Percentiles rank a stretch among this genome's conserved stretches.
These are phyloP conservation scores for Leucoagaricus sp. DNA, from an alignment of 1,284 basidiomycete genomes.

Conservation along the genomic window DNA sequence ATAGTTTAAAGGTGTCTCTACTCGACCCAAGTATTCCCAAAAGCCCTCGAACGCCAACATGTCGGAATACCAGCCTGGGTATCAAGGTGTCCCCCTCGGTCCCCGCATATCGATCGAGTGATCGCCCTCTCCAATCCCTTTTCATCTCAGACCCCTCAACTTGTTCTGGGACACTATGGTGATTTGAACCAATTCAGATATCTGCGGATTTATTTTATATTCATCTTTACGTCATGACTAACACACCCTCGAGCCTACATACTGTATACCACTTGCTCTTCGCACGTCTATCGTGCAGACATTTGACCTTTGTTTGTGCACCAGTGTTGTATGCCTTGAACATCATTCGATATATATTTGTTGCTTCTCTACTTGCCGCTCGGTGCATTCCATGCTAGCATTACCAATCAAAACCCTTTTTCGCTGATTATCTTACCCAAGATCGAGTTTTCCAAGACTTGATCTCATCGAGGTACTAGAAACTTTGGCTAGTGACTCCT, in stretches of 20 bases:
- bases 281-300: too few relatives aligned
- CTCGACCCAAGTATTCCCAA: conserved; percentile 43
- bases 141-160: not conserved
- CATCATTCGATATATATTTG: too few relatives aligned
- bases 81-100: conserved; percentile 40
- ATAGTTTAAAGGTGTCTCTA: conserved; percentile 44
- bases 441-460: too few relatives aligned
- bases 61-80: conserved; percentile 43
- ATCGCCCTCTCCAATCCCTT: conserved; percentile 15
- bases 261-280: too few relatives aligned
- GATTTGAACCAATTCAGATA: not conserved
- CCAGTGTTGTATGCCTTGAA: too few relatives aligned
- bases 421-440: too few relatives aligned
- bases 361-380: too few relatives aligned
- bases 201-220: not conserved
- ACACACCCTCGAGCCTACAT: not conserved
- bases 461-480: too few relatives aligned
- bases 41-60: conserved; percentile 43
- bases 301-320: too few relatives aligned
- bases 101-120: conserved; percentile 53
- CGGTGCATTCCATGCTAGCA: too few relatives aligned
- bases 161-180: not conserved
- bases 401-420: too few relatives aligned
- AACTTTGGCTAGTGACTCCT: too few relatives aligned
- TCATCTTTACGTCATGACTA: not conserved